Percentiles rank a stretch among this genome's conserved stretches.
phyloP scores from a whole-genome alignment of 148 eudicot species.

The Persicaria tinctoria region DNA sequence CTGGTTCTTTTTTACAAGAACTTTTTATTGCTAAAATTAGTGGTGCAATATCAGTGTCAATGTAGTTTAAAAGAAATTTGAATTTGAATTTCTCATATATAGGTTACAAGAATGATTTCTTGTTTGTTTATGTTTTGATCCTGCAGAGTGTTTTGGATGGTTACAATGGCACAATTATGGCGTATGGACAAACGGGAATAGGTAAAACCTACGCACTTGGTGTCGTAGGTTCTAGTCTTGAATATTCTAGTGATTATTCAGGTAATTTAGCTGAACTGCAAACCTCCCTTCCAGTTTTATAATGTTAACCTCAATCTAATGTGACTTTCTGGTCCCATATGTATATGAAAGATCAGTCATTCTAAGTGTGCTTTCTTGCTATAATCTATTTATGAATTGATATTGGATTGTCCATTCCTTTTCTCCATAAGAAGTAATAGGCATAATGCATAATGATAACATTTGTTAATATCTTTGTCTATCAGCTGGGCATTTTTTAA shows the following conservation, averaged over 20 bases:
- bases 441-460: background rate
- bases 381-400: background rate
- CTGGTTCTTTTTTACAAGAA: background rate
- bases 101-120: background rate
- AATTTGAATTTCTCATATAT: background rate
- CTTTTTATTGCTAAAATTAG: too few species aligned
- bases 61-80: background rate
- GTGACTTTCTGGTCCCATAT: too few species aligned
- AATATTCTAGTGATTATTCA: too few species aligned
- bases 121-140: background rate
- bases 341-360: background rate
- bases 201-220: conserved; percentile 91
- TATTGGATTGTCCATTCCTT: background rate
- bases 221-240: too few species aligned
- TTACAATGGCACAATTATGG: conserved; percentile 92
- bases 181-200: conserved; percentile 93
- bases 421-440: background rate
- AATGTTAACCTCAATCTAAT: too few species aligned
- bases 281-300: too few species aligned
- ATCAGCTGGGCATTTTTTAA: background rate
- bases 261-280: too few species aligned
- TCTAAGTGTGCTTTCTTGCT: background rate
- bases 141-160: conserved; percentile 88
- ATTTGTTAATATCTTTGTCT: background rate
- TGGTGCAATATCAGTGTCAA: background rate